phyloP scores from a whole-genome alignment of 75 land plant species.

The Pinus tabuliformis region DNA sequence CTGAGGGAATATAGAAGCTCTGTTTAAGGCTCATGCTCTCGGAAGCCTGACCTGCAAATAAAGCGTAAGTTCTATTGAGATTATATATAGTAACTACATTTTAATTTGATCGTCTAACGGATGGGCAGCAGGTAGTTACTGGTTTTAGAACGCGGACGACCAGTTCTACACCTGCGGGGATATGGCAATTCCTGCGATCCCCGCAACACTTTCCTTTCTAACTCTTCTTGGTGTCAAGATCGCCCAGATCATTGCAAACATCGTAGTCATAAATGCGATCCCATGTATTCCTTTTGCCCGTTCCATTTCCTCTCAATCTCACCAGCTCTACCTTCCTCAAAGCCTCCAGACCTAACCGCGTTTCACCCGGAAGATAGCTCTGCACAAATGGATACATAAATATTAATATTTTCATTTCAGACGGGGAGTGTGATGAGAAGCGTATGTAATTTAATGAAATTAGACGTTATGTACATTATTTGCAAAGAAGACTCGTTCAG shows the following conservation, averaged over 20 bases:
- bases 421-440: background rate
- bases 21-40: conserved; percentile 18
- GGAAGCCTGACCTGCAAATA: background rate
- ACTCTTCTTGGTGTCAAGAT: conserved; percentile 5
- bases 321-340: conserved; percentile 16
- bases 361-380: conserved; percentile 21
- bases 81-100: conserved; percentile 7
- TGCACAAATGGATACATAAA: background rate
- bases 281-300: conserved; percentile 8
- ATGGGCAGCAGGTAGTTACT: conserved; percentile 1
- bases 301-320: conserved; percentile 16
- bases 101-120: background rate
- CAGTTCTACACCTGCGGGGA: conserved; percentile 31
- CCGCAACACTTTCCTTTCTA: conserved; percentile 11
- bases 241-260: conserved; percentile 27
- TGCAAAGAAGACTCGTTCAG: conserved; percentile 16
- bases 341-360: conserved; percentile 15
- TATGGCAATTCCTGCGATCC: conserved; percentile 21
- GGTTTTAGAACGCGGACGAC: conserved; percentile 9
- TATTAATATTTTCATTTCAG: background rate
- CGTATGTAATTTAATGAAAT: background rate
- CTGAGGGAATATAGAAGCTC: conserved; percentile 27
- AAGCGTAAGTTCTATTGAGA: background rate
- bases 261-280: conserved; percentile 25
- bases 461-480: background rate